These are phyloP conservation scores for Kluyveromyces sp. DNA, from an alignment of 1,139 yeast species.

Conservation along the genomic window DNA sequence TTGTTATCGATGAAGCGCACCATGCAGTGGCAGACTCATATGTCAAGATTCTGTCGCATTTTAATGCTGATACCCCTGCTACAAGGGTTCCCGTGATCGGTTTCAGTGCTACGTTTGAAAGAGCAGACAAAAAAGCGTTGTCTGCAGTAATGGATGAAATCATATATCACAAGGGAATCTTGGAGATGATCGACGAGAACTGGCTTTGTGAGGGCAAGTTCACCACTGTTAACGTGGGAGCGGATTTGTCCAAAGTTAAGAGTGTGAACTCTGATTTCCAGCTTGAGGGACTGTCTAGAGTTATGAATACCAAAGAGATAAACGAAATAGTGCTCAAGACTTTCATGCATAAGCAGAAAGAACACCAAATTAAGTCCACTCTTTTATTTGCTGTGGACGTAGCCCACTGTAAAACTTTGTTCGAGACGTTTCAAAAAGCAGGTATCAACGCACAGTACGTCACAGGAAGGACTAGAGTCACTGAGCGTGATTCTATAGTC, in stretches of 20 bases:
- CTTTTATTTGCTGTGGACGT: constrained; percentile 74
- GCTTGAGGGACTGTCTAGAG: constrained; percentile 43
- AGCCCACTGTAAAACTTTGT: constrained; percentile 53
- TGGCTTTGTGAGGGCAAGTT: constrained; percentile 69
- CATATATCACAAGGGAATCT: constrained; percentile 59
- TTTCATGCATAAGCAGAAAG: constrained; percentile 36
- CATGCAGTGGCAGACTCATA: constrained; percentile 80
- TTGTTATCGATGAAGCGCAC: constrained; percentile 89
- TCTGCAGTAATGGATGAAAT: constrained; percentile 62
- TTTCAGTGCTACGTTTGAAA: constrained; percentile 73
- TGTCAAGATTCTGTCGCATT: constrained; percentile 48
- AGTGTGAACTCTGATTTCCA: constrained; percentile 45
- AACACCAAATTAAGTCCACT: constrained; percentile 47
- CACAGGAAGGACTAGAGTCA: constrained; percentile 54
- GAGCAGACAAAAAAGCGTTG: constrained; percentile 62
- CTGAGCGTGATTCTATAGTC: constrained; percentile 47
- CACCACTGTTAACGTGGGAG: constrained; percentile 43
- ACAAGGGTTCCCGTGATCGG: constrained; percentile 61
- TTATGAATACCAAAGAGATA: constrained; percentile 47
- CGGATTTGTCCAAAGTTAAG: constrained; percentile 34
- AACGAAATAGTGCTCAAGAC: constrained; percentile 54
- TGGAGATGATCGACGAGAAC: constrained; percentile 61
- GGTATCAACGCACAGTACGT: constrained; percentile 73
- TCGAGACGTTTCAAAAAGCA: constrained; percentile 45
- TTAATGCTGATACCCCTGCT: constrained; percentile 42